Evolutionary conservation across 1,284 basidiomycete genomes (phyloP).

Genomic region (Cutaneotrichosporon cavernicola): DNA sequence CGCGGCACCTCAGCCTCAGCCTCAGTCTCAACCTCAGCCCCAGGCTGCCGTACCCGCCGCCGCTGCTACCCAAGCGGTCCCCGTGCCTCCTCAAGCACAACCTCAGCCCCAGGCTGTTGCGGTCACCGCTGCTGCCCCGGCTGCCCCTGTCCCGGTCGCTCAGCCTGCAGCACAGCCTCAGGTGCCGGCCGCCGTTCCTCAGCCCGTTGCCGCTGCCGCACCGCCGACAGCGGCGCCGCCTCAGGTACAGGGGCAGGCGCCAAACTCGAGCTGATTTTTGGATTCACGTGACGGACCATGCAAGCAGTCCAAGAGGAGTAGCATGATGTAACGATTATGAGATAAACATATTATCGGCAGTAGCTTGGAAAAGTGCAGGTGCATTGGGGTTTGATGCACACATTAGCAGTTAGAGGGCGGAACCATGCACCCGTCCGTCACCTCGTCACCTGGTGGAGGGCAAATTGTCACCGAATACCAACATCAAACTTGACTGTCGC

Average conservation of each 20-base stretch:
- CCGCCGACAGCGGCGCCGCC: background rate
- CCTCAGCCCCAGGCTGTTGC: background rate
- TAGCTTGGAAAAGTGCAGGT: background rate
- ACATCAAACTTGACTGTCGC: background rate
- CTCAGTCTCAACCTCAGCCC: slow-evolving; percentile 1
- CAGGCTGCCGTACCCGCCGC: background rate
- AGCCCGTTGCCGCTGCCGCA: background rate
- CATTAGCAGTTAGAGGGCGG: background rate
- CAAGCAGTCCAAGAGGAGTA: background rate
- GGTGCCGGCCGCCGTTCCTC: background rate
- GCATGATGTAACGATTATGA: background rate
- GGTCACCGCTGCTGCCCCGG: background rate
- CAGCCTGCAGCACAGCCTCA: slow-evolving; percentile 8
- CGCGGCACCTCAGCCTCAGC: slow-evolving; percentile 1
- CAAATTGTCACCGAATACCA: background rate
- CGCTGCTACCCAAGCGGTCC: slow-evolving; percentile 1
- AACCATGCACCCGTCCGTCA: slow-evolving; percentile 7
- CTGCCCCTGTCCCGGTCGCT: slow-evolving; percentile 6
- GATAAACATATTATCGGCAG: background rate
- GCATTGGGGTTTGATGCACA: background rate
- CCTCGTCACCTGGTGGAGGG: background rate
- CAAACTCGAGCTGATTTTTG: background rate
- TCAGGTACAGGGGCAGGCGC: slow-evolving; percentile 4
- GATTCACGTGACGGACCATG: background rate
- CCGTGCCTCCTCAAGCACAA: background rate